phyloP scores from a whole-genome alignment of 352 stramenopile species.

The Pelagophyceae sp. region DNA sequence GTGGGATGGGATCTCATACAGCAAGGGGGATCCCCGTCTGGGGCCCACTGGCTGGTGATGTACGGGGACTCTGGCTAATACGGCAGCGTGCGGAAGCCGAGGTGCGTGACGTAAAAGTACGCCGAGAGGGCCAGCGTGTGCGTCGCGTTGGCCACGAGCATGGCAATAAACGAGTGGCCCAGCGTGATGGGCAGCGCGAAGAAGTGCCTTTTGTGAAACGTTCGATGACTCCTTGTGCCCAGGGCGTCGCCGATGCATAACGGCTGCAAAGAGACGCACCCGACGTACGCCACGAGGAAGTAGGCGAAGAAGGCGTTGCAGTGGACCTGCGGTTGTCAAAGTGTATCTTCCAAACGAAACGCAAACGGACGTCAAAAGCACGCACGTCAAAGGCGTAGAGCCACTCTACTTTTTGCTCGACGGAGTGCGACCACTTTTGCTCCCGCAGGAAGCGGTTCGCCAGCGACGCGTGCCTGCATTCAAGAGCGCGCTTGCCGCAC shows the following conservation, averaged over 20 bases:
- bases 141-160: constrained; percentile 81
- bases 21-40: constrained; percentile 3
- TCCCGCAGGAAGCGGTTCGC: constrained; percentile 28
- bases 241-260: constrained; percentile 19
- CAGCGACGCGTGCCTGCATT: constrained; percentile 17
- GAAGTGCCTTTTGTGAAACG: too few species aligned
- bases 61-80: too few species aligned
- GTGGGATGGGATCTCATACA: constrained; percentile 57
- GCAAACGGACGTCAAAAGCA: too few species aligned
- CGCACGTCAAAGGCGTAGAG: constrained; percentile 89
- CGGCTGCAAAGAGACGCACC: too few species aligned
- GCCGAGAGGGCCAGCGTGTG: constrained; percentile 82
- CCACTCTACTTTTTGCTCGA: constrained; percentile 95
- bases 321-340: too few species aligned
- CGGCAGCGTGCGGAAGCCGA: constrained; percentile 59
- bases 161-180: constrained; percentile 67
- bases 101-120: constrained; percentile 97
- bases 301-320: constrained; percentile 93
- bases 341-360: too few species aligned
- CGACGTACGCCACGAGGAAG: constrained; percentile 19
- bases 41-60: constrained; percentile 26
- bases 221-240: constrained; percentile 26
- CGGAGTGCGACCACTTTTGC: constrained; percentile 48
- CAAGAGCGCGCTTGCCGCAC: too few species aligned
- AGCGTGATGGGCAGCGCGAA: constrained; percentile 84